These are phyloP conservation scores for Auricularia auricula-judae DNA, from an alignment of 768 basidiomycete genomes.

Conservation along the genomic window DNA sequence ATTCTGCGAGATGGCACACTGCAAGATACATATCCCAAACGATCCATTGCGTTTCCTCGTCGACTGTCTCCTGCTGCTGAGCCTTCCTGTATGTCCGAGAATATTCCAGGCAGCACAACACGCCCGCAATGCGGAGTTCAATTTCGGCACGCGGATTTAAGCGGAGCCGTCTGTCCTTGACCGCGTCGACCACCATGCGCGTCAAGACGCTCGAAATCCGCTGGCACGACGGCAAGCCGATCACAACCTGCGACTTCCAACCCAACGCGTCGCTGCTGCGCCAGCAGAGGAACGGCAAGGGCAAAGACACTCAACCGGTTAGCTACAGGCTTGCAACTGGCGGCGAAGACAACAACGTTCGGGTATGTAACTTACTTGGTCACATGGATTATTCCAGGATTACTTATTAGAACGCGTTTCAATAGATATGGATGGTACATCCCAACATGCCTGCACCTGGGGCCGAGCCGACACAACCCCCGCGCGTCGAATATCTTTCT, in stretches of 20 bases:
- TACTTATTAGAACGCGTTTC: neutral
- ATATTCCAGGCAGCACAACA: too few species aligned
- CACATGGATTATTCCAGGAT: neutral
- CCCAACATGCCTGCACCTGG: conserved; percentile 55
- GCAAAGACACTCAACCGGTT: conserved; percentile 37
- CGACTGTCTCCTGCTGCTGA: too few species aligned
- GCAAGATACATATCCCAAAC: too few species aligned
- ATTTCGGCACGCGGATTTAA: too few species aligned
- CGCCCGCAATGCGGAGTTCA: too few species aligned
- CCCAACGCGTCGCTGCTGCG: conserved; percentile 22
- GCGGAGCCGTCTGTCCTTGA: neutral
- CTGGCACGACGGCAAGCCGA: conserved; percentile 93
- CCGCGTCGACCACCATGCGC: conserved; percentile 40
- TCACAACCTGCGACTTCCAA: conserved; percentile 96
- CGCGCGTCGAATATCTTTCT: conserved; percentile 93
- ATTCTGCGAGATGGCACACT: too few species aligned
- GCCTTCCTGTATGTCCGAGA: too few species aligned
- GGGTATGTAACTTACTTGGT: conserved; percentile 46
- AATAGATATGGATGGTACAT: conserved; percentile 86
- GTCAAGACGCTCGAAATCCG: conserved; percentile 87
- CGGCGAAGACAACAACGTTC: conserved; percentile 93
- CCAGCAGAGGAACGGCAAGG: neutral
- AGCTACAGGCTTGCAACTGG: conserved; percentile 90
- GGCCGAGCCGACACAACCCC: conserved; percentile 35
- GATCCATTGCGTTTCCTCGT: too few species aligned